These are phyloP conservation scores for Heterobasidion occidentale DNA, from an alignment of 1,284 basidiomycete species.

Conservation along the genomic window DNA sequence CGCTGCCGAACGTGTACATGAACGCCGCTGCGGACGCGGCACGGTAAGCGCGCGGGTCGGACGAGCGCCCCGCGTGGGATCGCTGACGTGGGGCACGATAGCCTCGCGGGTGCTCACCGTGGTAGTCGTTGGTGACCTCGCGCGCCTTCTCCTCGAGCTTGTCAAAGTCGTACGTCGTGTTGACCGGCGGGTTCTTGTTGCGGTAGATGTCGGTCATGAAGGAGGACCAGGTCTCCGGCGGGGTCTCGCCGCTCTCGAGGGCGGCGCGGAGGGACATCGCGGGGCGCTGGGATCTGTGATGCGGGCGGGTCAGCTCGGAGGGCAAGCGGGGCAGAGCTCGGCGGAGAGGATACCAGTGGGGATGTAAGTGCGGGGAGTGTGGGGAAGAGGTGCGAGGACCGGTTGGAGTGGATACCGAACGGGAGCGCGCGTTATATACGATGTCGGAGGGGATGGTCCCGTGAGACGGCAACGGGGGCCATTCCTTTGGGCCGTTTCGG, in stretches of 20 bases:
- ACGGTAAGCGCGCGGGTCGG: not conserved
- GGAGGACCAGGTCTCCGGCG: constrained; percentile 4
- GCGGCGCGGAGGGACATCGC: not conserved
- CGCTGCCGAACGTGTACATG: constrained; percentile 53
- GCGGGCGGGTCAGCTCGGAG: not conserved
- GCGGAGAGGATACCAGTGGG: not conserved
- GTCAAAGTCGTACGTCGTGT: not conserved
- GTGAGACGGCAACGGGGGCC: too few relatives aligned
- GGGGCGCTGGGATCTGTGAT: not conserved
- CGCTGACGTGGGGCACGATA: not conserved
- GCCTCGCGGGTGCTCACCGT: not conserved
- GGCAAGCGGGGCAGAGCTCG: not conserved
- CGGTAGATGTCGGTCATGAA: constrained; percentile 2
- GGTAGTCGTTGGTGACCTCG: constrained; percentile 6
- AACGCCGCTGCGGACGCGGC: constrained; percentile 29
- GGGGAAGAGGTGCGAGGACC: too few relatives aligned
- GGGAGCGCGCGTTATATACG: too few relatives aligned
- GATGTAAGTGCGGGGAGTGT: too few relatives aligned
- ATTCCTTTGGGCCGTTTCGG: too few relatives aligned
- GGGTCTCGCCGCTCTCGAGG: not conserved
- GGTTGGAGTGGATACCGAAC: too few relatives aligned
- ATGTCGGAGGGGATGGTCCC: too few relatives aligned
- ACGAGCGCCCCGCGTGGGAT: not conserved
- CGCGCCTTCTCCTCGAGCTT: constrained; percentile 7
- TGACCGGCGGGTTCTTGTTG: not conserved